A percentile compares a stretch with the other conserved stretches of the same genome.
Evolutionary conservation across 129 eudicot genomes (phyloP).

Genomic region (Oenanthe sinensis): DNA sequence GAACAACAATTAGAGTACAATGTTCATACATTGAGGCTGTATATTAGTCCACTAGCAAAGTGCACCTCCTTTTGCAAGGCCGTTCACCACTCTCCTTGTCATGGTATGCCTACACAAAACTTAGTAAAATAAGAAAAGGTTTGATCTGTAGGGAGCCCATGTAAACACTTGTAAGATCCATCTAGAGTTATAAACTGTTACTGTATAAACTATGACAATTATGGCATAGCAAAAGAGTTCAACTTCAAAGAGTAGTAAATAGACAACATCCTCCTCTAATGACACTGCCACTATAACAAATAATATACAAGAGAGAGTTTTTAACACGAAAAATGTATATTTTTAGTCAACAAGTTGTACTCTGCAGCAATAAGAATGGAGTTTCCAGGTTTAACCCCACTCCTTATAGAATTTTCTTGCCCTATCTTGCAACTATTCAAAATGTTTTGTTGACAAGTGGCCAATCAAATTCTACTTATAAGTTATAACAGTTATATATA

Average conservation of each 20-base stretch:
- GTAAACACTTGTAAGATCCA: neutral
- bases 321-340: neutral
- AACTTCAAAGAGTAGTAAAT: neutral
- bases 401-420: neutral
- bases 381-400: neutral
- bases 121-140: neutral
- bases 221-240: neutral
- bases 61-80: constrained; percentile 1
- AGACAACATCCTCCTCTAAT: neutral
- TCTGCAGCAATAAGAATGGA: neutral
- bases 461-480: neutral
- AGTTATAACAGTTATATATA: neutral
- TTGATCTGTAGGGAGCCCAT: neutral
- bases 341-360: neutral
- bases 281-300: neutral
- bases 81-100: constrained; percentile 24
- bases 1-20: neutral
- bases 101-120: constrained; percentile 24
- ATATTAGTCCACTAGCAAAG: neutral
- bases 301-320: neutral
- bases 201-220: neutral
- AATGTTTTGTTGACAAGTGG: neutral
- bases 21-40: neutral
- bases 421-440: neutral
- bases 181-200: neutral